A percentile compares a stretch with the other conserved stretches of the same genome.
phyloP scores from a whole-genome alignment of 2,329 filamentous ascomycete species.

The Pyricularia sp. region DNA sequence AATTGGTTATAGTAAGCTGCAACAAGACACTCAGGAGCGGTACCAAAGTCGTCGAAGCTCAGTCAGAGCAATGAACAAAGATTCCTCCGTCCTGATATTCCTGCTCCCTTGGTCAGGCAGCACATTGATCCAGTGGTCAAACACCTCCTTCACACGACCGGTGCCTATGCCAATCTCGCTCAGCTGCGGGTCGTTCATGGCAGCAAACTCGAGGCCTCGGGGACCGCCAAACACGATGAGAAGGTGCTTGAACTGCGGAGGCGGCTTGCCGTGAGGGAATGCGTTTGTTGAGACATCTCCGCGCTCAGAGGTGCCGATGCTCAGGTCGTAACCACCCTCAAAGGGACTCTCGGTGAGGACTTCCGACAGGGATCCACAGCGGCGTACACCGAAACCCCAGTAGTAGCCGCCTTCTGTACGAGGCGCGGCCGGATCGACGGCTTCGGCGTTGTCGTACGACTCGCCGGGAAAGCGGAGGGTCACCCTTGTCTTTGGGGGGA shows the following conservation, averaged over 20 bases:
- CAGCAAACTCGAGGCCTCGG: constrained; percentile 67
- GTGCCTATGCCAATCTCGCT: constrained; percentile 53
- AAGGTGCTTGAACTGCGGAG: constrained; percentile 54
- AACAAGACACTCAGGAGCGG: constrained; percentile 11
- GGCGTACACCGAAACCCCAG: constrained; percentile 72
- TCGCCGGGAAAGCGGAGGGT: constrained; percentile 57
- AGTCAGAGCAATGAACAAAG: constrained; percentile 67
- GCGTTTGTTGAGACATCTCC: constrained; percentile 42
- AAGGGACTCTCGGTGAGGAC: constrained; percentile 72
- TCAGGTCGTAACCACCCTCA: constrained; percentile 71
- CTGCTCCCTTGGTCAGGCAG: constrained; percentile 72
- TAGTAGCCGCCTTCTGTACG: constrained; percentile 73
- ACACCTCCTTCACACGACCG: constrained; percentile 57
- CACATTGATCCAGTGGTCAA: constrained; percentile 79
- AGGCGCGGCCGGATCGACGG: constrained; percentile 59
- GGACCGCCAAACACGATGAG: constrained; percentile 76
- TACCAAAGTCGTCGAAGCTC: constrained; percentile 53
- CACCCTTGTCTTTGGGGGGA: constrained; percentile 63
- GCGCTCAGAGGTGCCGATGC: constrained; percentile 75
- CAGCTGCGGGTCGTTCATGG: constrained; percentile 49
- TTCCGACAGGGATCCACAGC: constrained; percentile 54
- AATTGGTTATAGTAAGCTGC: not conserved
- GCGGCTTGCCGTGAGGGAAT: constrained; percentile 31
- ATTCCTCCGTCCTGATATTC: constrained; percentile 77
- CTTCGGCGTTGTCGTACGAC: constrained; percentile 37